Evolutionary conservation across 1,139 yeast genomes (phyloP).

Genomic region (Debaryomyces singareniensis): DNA sequence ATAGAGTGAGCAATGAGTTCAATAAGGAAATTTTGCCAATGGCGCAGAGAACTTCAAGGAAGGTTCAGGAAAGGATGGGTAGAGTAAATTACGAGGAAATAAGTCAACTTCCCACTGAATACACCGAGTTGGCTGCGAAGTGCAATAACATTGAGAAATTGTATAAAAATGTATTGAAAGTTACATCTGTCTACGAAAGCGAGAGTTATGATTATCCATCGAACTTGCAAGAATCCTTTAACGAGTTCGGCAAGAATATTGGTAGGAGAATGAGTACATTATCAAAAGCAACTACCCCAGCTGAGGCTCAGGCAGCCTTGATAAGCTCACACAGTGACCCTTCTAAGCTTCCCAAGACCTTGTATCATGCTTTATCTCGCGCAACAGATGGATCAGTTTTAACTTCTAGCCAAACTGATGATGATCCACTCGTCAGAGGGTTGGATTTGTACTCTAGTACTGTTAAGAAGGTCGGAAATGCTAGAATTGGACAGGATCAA

Average conservation of each 20-base stretch:
- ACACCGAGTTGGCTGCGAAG: constrained; percentile 64
- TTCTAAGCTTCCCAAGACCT: constrained; percentile 67
- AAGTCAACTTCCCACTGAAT: constrained; percentile 81
- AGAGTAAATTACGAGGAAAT: constrained; percentile 62
- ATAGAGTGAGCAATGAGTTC: constrained; percentile 34
- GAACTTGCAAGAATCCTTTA: constrained; percentile 64
- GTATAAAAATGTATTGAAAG: constrained; percentile 66
- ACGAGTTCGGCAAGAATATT: constrained; percentile 66
- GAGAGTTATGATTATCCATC: constrained; percentile 88
- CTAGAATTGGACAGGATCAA: constrained; percentile 78
- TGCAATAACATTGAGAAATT: constrained; percentile 71
- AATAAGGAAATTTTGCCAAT: constrained; percentile 49
- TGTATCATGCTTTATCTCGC: constrained; percentile 77
- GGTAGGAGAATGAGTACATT: constrained; percentile 61
- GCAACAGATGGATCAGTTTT: constrained; percentile 57
- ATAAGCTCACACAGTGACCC: constrained; percentile 49
- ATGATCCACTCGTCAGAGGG: constrained; percentile 38
- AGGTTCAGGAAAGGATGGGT: constrained; percentile 76
- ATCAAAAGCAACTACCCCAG: constrained; percentile 70
- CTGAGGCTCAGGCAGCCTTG: constrained; percentile 78
- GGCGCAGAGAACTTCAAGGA: constrained; percentile 76
- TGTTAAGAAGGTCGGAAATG: constrained; percentile 67
- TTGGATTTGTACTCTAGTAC: constrained; percentile 40
- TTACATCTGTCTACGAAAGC: constrained; percentile 64
- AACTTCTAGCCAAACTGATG: constrained; percentile 43